These are phyloP conservation scores for Trichosporon coremiiforme DNA, from an alignment of 1,284 basidiomycete genomes.

Conservation along the genomic window DNA sequence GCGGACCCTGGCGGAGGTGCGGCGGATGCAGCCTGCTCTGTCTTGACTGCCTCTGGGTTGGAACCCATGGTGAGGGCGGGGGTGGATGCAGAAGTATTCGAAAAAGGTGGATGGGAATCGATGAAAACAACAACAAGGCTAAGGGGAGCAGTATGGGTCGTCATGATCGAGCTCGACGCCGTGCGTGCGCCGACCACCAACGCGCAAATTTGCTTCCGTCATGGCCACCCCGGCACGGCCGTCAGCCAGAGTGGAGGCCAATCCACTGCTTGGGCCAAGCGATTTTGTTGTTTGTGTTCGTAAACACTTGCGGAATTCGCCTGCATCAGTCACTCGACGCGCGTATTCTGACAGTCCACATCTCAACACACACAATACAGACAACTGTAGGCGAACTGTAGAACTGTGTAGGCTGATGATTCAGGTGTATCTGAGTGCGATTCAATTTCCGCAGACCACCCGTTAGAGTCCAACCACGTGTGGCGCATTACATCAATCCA, in stretches of 20 bases:
- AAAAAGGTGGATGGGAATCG: conserved; percentile 11
- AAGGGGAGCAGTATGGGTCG: conserved; percentile 4
- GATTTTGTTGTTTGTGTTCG: not conserved
- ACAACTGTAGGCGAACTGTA: not conserved
- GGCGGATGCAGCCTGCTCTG: not conserved
- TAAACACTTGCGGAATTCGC: conserved; percentile 1
- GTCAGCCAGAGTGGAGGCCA: not conserved
- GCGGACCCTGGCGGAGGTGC: not conserved
- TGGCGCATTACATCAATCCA: not conserved
- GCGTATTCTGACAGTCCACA: too few relatives aligned
- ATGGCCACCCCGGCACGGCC: not conserved
- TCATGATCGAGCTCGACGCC: conserved; percentile 1
- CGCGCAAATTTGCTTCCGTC: conserved; percentile 15
- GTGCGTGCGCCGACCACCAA: not conserved
- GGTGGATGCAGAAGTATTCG: not conserved
- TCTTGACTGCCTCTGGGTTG: conserved; percentile 14
- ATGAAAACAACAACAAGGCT: conserved; percentile 20
- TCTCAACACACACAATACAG: not conserved
- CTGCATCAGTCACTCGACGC: not conserved
- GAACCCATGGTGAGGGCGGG: conserved; percentile 15
- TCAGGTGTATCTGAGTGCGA: not conserved
- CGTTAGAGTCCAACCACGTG: too few relatives aligned
- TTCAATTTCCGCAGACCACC: not conserved
- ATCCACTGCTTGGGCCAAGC: not conserved
- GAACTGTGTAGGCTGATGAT: not conserved